Base-by-base conservation (phyloP, 768 basidiomycete genomes). In the Mycena epipterygia region DNA sequence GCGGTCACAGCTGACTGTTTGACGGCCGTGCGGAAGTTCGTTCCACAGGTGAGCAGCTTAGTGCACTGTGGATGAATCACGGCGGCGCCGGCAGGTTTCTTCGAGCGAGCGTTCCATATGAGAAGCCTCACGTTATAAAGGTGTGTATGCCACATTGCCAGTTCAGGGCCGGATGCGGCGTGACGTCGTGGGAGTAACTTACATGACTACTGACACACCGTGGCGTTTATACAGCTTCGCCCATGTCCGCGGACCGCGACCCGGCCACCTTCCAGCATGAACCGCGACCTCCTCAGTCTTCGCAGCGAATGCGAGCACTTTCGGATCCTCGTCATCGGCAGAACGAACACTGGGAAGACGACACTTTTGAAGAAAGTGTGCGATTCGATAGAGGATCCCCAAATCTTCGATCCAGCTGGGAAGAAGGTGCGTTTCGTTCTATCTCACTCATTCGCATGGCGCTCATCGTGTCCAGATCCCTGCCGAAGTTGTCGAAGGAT, bases 311-410 rank as follows among this genome's bases (percentile, higher is more conserved):
- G 71, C 65, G 41, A 60, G 53, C 79, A 74, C 46, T 84, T 85
- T 51, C 79, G 84, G 5, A 77, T 84, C 32, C 81, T 85, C 53
- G 73, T 84, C 19, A 81, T 85, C n/a, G 84, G 84, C 7, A 77
- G 80, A 59, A 80, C 81, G 3, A 84, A 84, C 59, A 78, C 82
- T 1, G 84, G 84, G 0, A 85, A 85, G 69, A 85, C 83, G 0
- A 85, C 84, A 0, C 74, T 85, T 25, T 74, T 84, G 21, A 77
- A 83, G 71, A 79, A 76, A 55, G 77, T 85, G 11, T 84, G 83
- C 71, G 77, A 80, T 61, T 78, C 81, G 8, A 76, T 68, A 1
- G 80, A 83, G 12, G 75, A 79, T 4, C 82, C 82, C 0, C 74
- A 64, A 14, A 76, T 84, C 42, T 73, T 70, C n/a, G 71, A 77